Evolutionary conservation across 2,329 filamentous ascomycete genomes (phyloP).

Genomic region (Fusarium tjaetaba): DNA sequence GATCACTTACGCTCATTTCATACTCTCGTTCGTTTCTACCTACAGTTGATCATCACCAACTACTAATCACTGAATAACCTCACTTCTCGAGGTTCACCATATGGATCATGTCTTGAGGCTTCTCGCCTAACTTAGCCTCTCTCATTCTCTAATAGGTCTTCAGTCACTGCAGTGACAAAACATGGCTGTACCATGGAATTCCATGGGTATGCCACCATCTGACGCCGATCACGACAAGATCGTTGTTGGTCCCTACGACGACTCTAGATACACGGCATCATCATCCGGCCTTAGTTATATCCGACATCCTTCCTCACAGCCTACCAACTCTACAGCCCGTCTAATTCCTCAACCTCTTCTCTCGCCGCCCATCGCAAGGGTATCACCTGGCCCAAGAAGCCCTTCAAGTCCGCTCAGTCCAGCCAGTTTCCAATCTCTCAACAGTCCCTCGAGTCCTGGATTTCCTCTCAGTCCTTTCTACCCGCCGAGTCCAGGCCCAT

Average conservation of each 20-base stretch:
- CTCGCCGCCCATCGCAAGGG: conserved; percentile 34
- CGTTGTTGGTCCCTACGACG: conserved; percentile 23
- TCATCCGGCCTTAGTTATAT: conserved; percentile 34
- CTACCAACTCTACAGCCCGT: conserved; percentile 35
- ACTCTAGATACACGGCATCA: conserved; percentile 28
- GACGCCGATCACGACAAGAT: conserved; percentile 23
- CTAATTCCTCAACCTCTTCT: conserved; percentile 34
- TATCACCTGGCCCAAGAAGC: conserved; percentile 25
- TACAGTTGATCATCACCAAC: background rate
- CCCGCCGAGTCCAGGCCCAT: conserved; percentile 14
- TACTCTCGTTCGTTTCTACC: background rate
- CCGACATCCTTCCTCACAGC: conserved; percentile 34
- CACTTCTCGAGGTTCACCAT: background rate
- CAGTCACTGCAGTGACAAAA: conserved; percentile 14
- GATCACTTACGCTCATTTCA: background rate
- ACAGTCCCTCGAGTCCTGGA: conserved; percentile 27
- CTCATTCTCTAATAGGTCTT: background rate
- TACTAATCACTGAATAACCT: background rate
- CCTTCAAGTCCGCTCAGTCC: conserved; percentile 32
- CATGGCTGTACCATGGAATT: conserved; percentile 34
- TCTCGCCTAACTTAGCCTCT: background rate
- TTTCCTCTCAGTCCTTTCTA: conserved; percentile 38
- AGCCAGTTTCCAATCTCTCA: conserved; percentile 17
- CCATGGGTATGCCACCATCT: conserved; percentile 26
- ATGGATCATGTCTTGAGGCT: conserved; percentile 16